These are phyloP conservation scores for Arachis hypogaea DNA, from an alignment of 306 rosid species.

Conservation along the genomic window DNA sequence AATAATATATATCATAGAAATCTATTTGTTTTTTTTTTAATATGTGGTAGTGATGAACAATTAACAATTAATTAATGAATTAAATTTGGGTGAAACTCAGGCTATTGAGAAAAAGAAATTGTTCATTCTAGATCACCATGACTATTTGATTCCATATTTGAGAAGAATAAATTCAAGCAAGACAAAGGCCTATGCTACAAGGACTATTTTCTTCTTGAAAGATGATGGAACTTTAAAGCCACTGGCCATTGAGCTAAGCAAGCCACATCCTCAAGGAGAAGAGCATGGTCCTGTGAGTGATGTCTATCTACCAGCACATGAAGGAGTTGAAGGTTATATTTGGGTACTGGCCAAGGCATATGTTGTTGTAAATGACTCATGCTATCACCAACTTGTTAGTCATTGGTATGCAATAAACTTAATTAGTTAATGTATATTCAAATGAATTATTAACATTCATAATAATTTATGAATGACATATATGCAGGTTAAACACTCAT, in stretches of 20 bases:
- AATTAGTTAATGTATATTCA: background rate
- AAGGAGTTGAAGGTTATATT: conserved; percentile 57
- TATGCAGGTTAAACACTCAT: conserved; percentile 72
- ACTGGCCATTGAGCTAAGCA: conserved; percentile 65
- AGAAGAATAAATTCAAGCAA: conserved; percentile 51
- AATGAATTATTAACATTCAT: background rate
- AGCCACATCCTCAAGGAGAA: conserved; percentile 70
- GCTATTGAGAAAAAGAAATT: conserved; percentile 57
- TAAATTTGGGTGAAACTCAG: conserved; percentile 36
- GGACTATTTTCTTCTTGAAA: conserved; percentile 67
- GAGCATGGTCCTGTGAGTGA: conserved; percentile 51
- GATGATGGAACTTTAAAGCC: conserved; percentile 76
- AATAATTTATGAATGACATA: background rate
- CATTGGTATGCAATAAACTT: conserved; percentile 52
- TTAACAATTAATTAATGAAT: background rate
- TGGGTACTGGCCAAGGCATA: conserved; percentile 79
- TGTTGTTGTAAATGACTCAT: conserved; percentile 61
- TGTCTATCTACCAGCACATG: conserved; percentile 54
- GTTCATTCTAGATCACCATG: conserved; percentile 74
- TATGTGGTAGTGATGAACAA: background rate
- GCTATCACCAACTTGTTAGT: conserved; percentile 67
- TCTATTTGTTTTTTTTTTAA: background rate
- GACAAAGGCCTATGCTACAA: conserved; percentile 63
- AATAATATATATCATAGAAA: background rate
- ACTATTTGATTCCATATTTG: conserved; percentile 63